Conservation (phyloP, 2,329 filamentous ascomycete genomes). For the Claviceps sp. region DNA sequence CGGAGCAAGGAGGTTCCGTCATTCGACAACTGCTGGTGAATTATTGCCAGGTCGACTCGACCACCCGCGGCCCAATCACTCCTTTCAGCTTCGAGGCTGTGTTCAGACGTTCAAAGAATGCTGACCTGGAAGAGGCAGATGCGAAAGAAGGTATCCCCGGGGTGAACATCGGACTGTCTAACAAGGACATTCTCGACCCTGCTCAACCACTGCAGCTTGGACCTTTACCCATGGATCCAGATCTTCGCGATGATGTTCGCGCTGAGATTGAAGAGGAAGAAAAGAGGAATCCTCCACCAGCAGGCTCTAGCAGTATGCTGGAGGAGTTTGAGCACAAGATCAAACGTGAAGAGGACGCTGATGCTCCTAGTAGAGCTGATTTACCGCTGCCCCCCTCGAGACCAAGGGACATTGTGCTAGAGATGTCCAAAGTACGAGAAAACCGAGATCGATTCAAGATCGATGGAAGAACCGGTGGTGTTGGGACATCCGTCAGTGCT, state of each 20-base stretch:
- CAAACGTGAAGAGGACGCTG: constrained; percentile 80
- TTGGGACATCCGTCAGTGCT: constrained; percentile 71
- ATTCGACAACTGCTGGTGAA: constrained; percentile 60
- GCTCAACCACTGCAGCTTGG: constrained; percentile 57
- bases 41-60: constrained; percentile 44
- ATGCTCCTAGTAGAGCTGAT: constrained; percentile 64
- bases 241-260: constrained; percentile 72
- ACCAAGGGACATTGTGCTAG: constrained; percentile 81
- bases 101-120: constrained; percentile 41
- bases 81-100: constrained; percentile 51
- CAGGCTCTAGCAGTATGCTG: constrained; percentile 60
- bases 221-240: constrained; percentile 67
- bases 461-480: constrained; percentile 68
- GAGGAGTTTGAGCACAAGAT: constrained; percentile 81
- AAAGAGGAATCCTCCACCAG: constrained; percentile 54
- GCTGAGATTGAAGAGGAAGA: constrained; percentile 82
- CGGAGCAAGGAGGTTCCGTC: constrained; percentile 64
- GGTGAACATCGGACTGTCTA: constrained; percentile 46
- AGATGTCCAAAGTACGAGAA: constrained; percentile 88
- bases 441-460: constrained; percentile 86
- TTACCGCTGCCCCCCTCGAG: constrained; percentile 80
- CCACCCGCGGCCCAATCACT: constrained; percentile 48
- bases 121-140: constrained; percentile 50
- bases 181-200: constrained; percentile 46
- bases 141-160: constrained; percentile 53